Evolutionary conservation across 2,329 filamentous ascomycete genomes (phyloP), one percentile per base, ranked within the genome.

Genomic region (Aureobasidium sp.): DNA sequence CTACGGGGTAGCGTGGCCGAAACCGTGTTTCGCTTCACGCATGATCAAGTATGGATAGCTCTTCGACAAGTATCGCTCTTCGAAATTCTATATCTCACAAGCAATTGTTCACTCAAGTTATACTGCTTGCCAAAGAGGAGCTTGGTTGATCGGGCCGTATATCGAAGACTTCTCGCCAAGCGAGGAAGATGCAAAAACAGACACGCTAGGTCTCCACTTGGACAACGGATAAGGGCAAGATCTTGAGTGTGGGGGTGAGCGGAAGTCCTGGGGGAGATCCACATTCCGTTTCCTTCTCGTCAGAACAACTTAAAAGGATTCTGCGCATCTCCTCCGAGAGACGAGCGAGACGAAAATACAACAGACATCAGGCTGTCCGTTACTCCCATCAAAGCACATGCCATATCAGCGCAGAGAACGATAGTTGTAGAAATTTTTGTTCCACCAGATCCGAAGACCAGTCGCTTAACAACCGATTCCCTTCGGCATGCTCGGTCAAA

Each of bases 271-370:
- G 51, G 51, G 51, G 20, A 39, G 34, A 43, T 17, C 37, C 51
- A 55, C 36, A 39, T 39, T 17, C 51, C 51, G 51, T 27, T 55
- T 43, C 37, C 32, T 55, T 55, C 37, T 55, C 51, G 51, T 43
- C 36, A 4, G 4, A 37, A 37, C 29, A 32, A 32, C 29, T 32
- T 32, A 8, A 8, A 32, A 32, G 29, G 29, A 32, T 32, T 8
- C 29, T 32, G 29, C 20, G 29, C 29, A 12, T 55, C 15, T 29
- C 10, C 36, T 17, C 51, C 51, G 51, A 55, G 37, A 55, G 51
- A 43, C 3, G 26, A 29, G 51, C 51, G 51, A 43, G 20, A 29
- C 24, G 15, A 13, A 32, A 13, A 27, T 34, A 39, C 20, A 20
- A 37, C 51, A 17, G 26, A 43, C 7, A 43, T 20, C 51, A 43